Conservation (phyloP, 768 basidiomycete species). For the Leucocoprinus leucothites region DNA sequence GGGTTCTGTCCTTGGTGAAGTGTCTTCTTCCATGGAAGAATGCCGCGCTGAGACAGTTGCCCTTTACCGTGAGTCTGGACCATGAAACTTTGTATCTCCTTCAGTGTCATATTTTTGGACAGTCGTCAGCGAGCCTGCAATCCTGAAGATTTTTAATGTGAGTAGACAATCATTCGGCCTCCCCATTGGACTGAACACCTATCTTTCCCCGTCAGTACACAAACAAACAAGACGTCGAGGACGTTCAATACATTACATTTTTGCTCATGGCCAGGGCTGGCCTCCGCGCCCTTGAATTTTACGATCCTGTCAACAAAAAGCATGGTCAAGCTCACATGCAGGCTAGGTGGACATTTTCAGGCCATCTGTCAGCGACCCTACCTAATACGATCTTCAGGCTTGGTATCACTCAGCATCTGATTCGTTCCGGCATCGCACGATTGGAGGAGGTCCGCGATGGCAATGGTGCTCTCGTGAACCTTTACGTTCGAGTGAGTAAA, state of each 20-base stretch:
- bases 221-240: constrained; percentile 64
- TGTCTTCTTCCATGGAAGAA: constrained; percentile 90
- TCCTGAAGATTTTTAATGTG: constrained; percentile 79
- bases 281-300: constrained; percentile 76
- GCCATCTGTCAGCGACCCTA: not conserved
- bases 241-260: constrained; percentile 80
- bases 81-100: not conserved
- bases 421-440: constrained; percentile 63
- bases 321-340: constrained; percentile 93
- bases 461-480: constrained; percentile 59
- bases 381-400: constrained; percentile 39
- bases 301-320: constrained; percentile 75
- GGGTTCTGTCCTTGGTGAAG: constrained; percentile 79
- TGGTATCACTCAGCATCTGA: constrained; percentile 80
- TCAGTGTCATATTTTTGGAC: constrained; percentile 5
- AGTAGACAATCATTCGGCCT: constrained; percentile 18
- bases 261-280: constrained; percentile 85
- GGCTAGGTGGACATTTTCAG: constrained; percentile 54
- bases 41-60: constrained; percentile 90
- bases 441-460: constrained; percentile 65
- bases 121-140: constrained; percentile 76
- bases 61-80: constrained; percentile 59
- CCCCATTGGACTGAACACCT: not conserved
- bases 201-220: constrained; percentile 47
- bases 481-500: constrained; percentile 60